phyloP scores from a whole-genome alignment of 345 rosid genomes.

The Excoecaria cochinchinensis region DNA sequence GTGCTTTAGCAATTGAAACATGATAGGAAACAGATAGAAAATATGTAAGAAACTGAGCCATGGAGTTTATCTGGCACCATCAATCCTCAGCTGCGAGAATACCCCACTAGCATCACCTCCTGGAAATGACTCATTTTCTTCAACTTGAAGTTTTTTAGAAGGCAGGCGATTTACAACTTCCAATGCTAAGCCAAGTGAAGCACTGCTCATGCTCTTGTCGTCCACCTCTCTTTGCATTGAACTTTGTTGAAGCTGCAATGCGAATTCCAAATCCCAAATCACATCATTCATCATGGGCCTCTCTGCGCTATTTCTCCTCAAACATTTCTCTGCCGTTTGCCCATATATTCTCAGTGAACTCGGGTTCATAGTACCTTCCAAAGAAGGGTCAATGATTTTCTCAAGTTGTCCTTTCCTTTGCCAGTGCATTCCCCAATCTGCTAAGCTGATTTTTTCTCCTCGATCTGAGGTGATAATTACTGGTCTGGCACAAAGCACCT shows the following conservation, averaged over 20 bases:
- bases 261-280: constrained; percentile 53
- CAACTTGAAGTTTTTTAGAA: constrained; percentile 21
- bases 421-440: constrained; percentile 46
- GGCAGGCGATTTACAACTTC: constrained; percentile 26
- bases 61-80: constrained; percentile 26
- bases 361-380: constrained; percentile 32
- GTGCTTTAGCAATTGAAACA: too few species aligned
- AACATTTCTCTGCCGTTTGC: constrained; percentile 56
- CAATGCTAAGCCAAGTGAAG: constrained; percentile 17
- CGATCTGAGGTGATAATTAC: constrained; percentile 33
- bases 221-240: constrained; percentile 17
- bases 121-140: constrained; percentile 7
- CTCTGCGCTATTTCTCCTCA: constrained; percentile 40
- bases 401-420: constrained; percentile 37
- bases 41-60: too few species aligned
- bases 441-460: constrained; percentile 43
- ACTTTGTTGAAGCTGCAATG: constrained; percentile 44
- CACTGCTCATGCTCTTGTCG: constrained; percentile 23
- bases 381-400: constrained; percentile 39
- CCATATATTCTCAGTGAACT: constrained; percentile 46
- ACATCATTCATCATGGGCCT: constrained; percentile 63
- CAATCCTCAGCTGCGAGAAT: constrained; percentile 31
- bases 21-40: too few species aligned
- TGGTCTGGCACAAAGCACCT: constrained; percentile 52
- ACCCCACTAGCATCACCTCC: constrained; percentile 12